phyloP scores from a whole-genome alignment of 345 rosid genomes.

The Moricandia moricandioides region DNA sequence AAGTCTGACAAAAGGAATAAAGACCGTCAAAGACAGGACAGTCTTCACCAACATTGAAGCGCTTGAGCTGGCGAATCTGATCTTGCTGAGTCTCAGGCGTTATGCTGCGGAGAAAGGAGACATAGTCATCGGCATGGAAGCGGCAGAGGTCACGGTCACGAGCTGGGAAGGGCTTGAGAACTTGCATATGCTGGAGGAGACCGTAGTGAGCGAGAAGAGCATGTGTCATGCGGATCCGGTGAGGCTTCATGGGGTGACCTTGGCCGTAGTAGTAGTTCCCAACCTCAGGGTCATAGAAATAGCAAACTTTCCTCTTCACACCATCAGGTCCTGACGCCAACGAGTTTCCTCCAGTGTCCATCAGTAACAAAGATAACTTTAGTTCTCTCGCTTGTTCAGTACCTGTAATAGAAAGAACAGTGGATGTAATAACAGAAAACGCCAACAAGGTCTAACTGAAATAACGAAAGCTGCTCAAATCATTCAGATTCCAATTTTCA shows the following conservation, averaged over 20 bases:
- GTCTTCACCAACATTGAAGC: slow-evolving; percentile 75
- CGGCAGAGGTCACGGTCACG: slow-evolving; percentile 72
- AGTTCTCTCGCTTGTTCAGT: slow-evolving; percentile 3
- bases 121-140: slow-evolving; percentile 69
- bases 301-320: slow-evolving; percentile 65
- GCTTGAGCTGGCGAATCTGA: slow-evolving; percentile 61
- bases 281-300: slow-evolving; percentile 68
- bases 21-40: slow-evolving; percentile 75
- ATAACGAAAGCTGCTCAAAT: not conserved
- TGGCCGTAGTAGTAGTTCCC: slow-evolving; percentile 71
- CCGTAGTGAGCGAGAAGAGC: slow-evolving; percentile 57
- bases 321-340: slow-evolving; percentile 59
- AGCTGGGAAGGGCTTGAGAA: slow-evolving; percentile 59
- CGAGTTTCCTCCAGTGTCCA: slow-evolving; percentile 64
- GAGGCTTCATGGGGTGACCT: slow-evolving; percentile 69
- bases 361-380: slow-evolving; percentile 1
- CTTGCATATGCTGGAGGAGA: slow-evolving; percentile 71
- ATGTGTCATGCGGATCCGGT: slow-evolving; percentile 62
- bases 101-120: slow-evolving; percentile 58
- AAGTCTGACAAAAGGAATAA: slow-evolving; percentile 70
- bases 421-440: not conserved
- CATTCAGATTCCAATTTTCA: not conserved
- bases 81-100: slow-evolving; percentile 76
- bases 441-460: not conserved
- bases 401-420: slow-evolving; percentile 16